These are phyloP conservation scores for Globisporangium orthogonon DNA, from an alignment of 352 stramenopile species.

Conservation along the genomic window DNA sequence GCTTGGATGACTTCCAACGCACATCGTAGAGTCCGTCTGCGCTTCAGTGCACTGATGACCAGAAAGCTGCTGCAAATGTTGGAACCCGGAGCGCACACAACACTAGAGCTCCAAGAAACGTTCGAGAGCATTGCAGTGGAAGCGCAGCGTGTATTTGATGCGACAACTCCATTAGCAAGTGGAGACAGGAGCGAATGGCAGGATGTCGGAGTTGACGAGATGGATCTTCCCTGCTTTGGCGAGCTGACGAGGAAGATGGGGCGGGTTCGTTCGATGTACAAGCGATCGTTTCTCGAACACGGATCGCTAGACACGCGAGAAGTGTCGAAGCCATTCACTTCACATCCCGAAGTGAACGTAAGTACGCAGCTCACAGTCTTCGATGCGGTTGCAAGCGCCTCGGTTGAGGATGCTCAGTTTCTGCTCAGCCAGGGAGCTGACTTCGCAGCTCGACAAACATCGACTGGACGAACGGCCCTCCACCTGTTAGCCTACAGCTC, in stretches of 20 bases:
- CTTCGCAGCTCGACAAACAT: constrained; percentile 28
- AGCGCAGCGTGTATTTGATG: constrained; percentile 20
- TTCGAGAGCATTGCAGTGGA: constrained; percentile 31
- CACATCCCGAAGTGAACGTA: background rate
- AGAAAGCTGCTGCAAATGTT: constrained; percentile 36
- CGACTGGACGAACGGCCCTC: constrained; percentile 37
- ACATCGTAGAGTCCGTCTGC: constrained; percentile 14
- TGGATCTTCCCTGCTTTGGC: constrained; percentile 38
- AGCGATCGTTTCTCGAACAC: constrained; percentile 23
- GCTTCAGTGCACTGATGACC: constrained; percentile 36
- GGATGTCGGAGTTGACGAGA: constrained; percentile 44
- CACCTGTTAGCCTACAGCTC: constrained; percentile 55
- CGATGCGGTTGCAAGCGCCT: constrained; percentile 44
- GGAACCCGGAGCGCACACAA: constrained; percentile 22
- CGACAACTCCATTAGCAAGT: constrained; percentile 11
- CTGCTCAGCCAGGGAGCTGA: constrained; percentile 38
- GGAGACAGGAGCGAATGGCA: constrained; percentile 6
- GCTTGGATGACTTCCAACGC: constrained; percentile 28
- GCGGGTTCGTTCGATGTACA: constrained; percentile 38
- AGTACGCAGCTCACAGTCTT: constrained; percentile 31
- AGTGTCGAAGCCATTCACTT: background rate
- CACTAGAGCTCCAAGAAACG: constrained; percentile 21
- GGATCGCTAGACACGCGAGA: background rate
- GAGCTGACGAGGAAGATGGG: constrained; percentile 34
- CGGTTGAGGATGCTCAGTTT: constrained; percentile 48